Conservation (phyloP, 371 early-diverging fungal genomes). For the Mucor racemosus region DNA sequence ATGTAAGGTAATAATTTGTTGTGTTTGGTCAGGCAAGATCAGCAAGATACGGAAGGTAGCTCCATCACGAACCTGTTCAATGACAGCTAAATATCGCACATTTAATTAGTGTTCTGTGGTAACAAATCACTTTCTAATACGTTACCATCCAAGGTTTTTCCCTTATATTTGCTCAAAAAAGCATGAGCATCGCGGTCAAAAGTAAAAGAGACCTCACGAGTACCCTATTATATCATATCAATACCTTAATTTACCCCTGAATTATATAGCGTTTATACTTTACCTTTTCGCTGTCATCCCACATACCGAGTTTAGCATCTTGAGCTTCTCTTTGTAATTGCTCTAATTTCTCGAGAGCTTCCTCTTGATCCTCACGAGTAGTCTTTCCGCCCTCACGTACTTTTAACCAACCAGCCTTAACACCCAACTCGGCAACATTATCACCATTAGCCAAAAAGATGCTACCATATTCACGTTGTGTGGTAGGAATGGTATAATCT, state of each 20-base stretch:
- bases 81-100: constrained; percentile 59
- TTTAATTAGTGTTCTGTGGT: background rate
- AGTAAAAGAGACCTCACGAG: constrained; percentile 58
- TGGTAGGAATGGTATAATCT: constrained; percentile 69
- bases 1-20: constrained; percentile 77
- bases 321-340: constrained; percentile 79
- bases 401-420: constrained; percentile 87
- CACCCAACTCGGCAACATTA: constrained; percentile 73
- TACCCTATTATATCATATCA: constrained; percentile 37
- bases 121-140: background rate
- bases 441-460: constrained; percentile 67
- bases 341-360: constrained; percentile 63
- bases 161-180: constrained; percentile 84
- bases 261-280: constrained; percentile 58
- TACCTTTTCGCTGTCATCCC: constrained; percentile 66
- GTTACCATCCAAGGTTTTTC: constrained; percentile 77
- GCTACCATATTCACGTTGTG: constrained; percentile 77
- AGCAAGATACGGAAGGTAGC: constrained; percentile 82
- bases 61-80: constrained; percentile 96
- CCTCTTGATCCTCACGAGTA: constrained; percentile 50
- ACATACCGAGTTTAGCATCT: constrained; percentile 76
- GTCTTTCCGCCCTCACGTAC: constrained; percentile 65
- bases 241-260: constrained; percentile 52
- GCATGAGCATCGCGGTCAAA: constrained; percentile 72
- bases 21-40: constrained; percentile 60